Conservation (phyloP, 257 asterid species). For the Fraxinus anomala region DNA sequence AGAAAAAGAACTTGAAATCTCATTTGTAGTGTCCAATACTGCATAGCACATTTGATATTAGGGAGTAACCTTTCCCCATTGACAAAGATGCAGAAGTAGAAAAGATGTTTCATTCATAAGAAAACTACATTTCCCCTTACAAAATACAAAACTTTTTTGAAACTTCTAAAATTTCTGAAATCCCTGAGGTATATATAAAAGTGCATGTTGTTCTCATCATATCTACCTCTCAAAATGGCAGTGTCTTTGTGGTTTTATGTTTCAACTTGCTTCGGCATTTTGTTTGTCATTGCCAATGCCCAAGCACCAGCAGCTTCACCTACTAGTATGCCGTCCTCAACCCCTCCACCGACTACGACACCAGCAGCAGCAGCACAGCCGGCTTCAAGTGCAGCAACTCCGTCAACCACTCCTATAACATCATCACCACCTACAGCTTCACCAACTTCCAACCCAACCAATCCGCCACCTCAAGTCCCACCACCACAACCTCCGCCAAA, state of each 20-base stretch:
- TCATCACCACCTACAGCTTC: constrained; percentile 48
- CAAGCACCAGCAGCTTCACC: constrained; percentile 92
- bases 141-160: constrained; percentile 53
- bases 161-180: constrained; percentile 4
- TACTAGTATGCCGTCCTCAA: constrained; percentile 35
- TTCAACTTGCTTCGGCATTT: constrained; percentile 53
- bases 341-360: constrained; percentile 42
- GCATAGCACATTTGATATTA: neutral
- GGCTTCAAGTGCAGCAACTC: constrained; percentile 2
- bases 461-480: constrained; percentile 42
- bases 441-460: constrained; percentile 38
- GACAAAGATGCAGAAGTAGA: constrained; percentile 26
- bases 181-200: constrained; percentile 32
- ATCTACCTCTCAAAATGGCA: constrained; percentile 54
- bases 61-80: neutral
- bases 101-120: constrained; percentile 39
- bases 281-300: constrained; percentile 52
- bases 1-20: constrained; percentile 1
- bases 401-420: constrained; percentile 24
- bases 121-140: constrained; percentile 41
- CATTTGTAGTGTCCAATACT: neutral
- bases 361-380: constrained; percentile 33
- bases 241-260: constrained; percentile 42
- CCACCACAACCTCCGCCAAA: constrained; percentile 59
- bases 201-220: constrained; percentile 33